phyloP scores from a whole-genome alignment of 148 eudicot species.

The Linanthus parryae region DNA sequence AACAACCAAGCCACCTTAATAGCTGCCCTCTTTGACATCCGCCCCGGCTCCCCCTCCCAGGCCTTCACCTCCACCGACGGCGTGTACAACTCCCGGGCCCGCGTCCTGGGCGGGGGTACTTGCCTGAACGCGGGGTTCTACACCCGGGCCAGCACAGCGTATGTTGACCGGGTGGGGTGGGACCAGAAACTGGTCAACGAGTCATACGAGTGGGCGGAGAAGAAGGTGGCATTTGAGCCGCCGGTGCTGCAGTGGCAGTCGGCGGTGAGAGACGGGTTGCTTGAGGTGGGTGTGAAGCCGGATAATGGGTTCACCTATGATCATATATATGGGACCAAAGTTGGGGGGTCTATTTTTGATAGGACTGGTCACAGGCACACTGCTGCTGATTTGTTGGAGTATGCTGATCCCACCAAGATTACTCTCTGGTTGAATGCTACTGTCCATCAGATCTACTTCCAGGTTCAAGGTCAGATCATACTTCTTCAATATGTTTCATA shows the following conservation, averaged over 20 bases:
- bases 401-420: slow-evolving; percentile 50
- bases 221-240: slow-evolving; percentile 53
- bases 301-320: slow-evolving; percentile 69
- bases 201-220: slow-evolving; percentile 84
- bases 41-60: slow-evolving; percentile 67
- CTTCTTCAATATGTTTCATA: too few relatives aligned
- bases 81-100: slow-evolving; percentile 65
- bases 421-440: slow-evolving; percentile 56
- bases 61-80: slow-evolving; percentile 78
- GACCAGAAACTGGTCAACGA: slow-evolving; percentile 48
- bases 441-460: slow-evolving; percentile 52
- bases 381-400: slow-evolving; percentile 78
- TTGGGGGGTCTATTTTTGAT: slow-evolving; percentile 86
- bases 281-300: slow-evolving; percentile 60
- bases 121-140: slow-evolving; percentile 85
- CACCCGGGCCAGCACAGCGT: slow-evolving; percentile 49
- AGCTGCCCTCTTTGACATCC: slow-evolving; percentile 27
- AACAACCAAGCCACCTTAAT: slow-evolving; percentile 31
- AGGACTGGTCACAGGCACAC: slow-evolving; percentile 64
- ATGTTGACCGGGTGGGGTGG: slow-evolving; percentile 40
- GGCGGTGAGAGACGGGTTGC: slow-evolving; percentile 61
- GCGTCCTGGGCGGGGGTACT: slow-evolving; percentile 73
- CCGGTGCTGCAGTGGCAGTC: slow-evolving; percentile 54
- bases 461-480: too few relatives aligned
- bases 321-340: slow-evolving; percentile 63